Evolutionary conservation across 805 yeast species (phyloP), one percentile per base, ranked within the genome.

Genomic region (Hanseniaspora clermontiae): DNA sequence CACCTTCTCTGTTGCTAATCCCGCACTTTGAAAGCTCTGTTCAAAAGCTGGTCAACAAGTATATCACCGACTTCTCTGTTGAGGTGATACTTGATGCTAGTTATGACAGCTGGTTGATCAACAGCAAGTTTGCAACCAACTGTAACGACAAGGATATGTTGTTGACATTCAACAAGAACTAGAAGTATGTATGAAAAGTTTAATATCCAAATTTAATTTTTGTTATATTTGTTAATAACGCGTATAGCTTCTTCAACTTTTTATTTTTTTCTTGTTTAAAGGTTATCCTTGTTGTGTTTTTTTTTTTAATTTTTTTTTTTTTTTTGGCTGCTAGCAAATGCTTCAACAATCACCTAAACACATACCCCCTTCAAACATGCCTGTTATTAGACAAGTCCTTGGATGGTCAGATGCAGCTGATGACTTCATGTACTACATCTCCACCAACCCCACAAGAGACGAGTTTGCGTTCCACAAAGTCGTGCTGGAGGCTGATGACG

Each of bases 371-470:
- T 15, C n/a, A 34, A 62, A 63, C 34, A 70, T 67, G 11, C 63
- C 64, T 5, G 62, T 64, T 12, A 67, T 56, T 15, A 56, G 52
- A 46, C 58, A 56, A 42, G 58, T 51, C 17, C 49, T 51, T 19
- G 58, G 55, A 2, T 56, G 58, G 58, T 39, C 55, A 20, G 47
- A 45, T 34, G 43, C 70, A 68, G 62, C 70, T 2, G 63, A 62
- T 27, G 69, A 65, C 52, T 65, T 61, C 15, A 56, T 61, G 51
- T 55, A 68, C 57, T 69, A 68, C 62, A 68, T 86, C 12, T 82
- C 86, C 0, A 82, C 84, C 7, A 83, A 80, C 60, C 93, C 95
- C 1, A 75, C 86, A 32, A 82, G 95, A 2, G 96, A 89, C 65
- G 91, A 84, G 61, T 82, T 87, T 2, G 71, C 83, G 0, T 73